Percentiles rank a stretch among this genome's conserved stretches.
These are phyloP conservation scores for Xylaria grammica DNA, from an alignment of 495 filamentous ascomycete genomes.

Conservation along the genomic window DNA sequence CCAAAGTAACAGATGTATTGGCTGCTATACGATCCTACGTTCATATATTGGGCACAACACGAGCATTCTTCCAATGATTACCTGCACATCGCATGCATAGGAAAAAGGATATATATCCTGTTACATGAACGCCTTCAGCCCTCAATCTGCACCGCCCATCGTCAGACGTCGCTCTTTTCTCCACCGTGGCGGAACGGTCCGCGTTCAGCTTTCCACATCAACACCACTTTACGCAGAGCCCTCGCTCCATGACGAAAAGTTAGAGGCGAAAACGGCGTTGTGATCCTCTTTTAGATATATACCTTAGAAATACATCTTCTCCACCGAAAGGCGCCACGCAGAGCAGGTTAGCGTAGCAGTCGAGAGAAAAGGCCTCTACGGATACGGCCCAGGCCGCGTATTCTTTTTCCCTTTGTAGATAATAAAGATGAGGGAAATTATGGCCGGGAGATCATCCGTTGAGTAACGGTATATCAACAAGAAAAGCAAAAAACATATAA, in stretches of 20 bases:
- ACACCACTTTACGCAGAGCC: neutral
- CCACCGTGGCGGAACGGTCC: neutral
- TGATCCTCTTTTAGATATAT: neutral
- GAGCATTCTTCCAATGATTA: neutral
- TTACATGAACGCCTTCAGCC: neutral
- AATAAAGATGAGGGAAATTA: too few species aligned
- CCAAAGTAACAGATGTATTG: neutral
- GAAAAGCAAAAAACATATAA: neutral
- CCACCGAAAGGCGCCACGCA: neutral
- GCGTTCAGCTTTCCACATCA: neutral
- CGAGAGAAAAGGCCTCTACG: too few species aligned
- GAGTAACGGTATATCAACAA: too few species aligned
- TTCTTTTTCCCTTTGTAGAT: too few species aligned
- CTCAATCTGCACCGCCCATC: neutral
- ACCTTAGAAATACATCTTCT: neutral
- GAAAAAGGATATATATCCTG: neutral
- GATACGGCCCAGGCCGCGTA: too few species aligned
- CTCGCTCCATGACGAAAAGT: neutral
- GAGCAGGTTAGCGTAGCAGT: too few species aligned
- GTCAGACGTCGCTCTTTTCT: neutral
- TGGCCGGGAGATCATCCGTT: too few species aligned
- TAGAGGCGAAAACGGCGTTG: too few species aligned
- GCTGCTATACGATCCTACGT: slow-evolving; percentile 5
- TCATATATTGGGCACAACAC: neutral
- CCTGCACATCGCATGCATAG: too few species aligned